Evolutionary conservation across 2,329 filamentous ascomycete species (phyloP).

Genomic region (Talaromyces albobiverticillius): DNA sequence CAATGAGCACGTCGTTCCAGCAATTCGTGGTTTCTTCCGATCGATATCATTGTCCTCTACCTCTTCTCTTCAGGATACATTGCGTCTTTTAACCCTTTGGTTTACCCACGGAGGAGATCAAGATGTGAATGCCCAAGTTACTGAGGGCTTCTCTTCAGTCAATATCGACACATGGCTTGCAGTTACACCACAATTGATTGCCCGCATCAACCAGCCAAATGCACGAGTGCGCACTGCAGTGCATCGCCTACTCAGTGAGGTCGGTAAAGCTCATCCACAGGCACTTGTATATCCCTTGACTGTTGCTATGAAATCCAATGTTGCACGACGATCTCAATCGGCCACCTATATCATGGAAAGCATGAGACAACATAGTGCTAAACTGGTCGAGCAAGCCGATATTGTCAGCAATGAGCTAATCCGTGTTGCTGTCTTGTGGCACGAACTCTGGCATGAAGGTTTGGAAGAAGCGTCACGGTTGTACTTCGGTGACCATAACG

Average conservation of each 20-base stretch:
- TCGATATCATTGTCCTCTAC: constrained; percentile 89
- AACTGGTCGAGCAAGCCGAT: constrained; percentile 91
- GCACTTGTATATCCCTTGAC: constrained; percentile 95
- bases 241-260: constrained; percentile 86
- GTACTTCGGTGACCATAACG: constrained; percentile 97
- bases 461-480: constrained; percentile 93
- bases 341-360: constrained; percentile 95
- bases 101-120: constrained; percentile 86
- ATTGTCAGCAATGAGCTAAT: constrained; percentile 95
- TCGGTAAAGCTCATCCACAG: constrained; percentile 91
- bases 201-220: constrained; percentile 95
- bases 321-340: constrained; percentile 77
- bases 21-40: constrained; percentile 93
- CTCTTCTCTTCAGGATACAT: constrained; percentile 91
- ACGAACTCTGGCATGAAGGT: constrained; percentile 98
- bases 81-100: constrained; percentile 91
- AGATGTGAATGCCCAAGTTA: constrained; percentile 85
- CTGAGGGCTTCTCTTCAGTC: constrained; percentile 85
- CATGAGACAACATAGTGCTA: constrained; percentile 91
- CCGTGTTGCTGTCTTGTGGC: constrained; percentile 94
- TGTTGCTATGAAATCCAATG: constrained; percentile 95
- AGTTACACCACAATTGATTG: constrained; percentile 95
- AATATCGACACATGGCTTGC: constrained; percentile 98
- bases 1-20: constrained; percentile 86
- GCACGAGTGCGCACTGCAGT: constrained; percentile 82